Evolutionary conservation across 2,329 filamentous ascomycete species (phyloP), one percentile per base, ranked within the genome.

Genomic region (Sclerotiophoma versabilis): DNA sequence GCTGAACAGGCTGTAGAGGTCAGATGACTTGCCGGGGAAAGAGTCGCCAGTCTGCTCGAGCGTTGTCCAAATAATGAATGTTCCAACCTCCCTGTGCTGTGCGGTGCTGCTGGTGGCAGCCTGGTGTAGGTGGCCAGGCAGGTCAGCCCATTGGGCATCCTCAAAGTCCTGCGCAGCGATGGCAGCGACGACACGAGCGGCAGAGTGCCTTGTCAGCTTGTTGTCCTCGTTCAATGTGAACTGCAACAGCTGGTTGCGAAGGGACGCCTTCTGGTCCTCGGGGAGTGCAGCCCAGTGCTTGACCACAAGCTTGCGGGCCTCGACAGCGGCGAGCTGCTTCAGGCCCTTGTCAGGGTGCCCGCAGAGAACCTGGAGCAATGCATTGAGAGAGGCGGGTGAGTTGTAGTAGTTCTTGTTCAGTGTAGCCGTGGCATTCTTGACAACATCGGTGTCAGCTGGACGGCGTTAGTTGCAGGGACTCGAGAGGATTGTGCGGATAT

Each of bases 331-430:
- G 63, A 96, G 84, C 82, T 98, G 95, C 70, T 92, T 89, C 50
- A 97, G 83, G 64, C 87, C 85, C 39, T 84, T 75, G 71, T 83
- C 80, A 57, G 87, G 81, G 76, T 96, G 89, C 54, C 89, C 91
- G 67, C 92, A 89, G 65, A 96, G 84, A 70, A 97, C 87, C 78
- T 97, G 92, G 65, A 98, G 85, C 59, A 98, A 88, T 68, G 91
- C 87, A 50, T 93, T 84, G 53, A 98, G 86, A 14, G 92, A 91
- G 69, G 92, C 86, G 32, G 93, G 89, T 65, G 92, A 86, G 69
- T 87, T 88, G 81, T 96, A 98, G 83, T 91, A 98, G 78, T 90
- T 91, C 78, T 96, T 95, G 78, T 96, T 93, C 57, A 98, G 86
- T 69, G 92, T 87, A 54, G 90, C 87, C 15, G 93, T 99, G 60